Base-by-base conservation (phyloP, 1,139 yeast genomes). In the Pneumocystis jirovecii region DNA sequence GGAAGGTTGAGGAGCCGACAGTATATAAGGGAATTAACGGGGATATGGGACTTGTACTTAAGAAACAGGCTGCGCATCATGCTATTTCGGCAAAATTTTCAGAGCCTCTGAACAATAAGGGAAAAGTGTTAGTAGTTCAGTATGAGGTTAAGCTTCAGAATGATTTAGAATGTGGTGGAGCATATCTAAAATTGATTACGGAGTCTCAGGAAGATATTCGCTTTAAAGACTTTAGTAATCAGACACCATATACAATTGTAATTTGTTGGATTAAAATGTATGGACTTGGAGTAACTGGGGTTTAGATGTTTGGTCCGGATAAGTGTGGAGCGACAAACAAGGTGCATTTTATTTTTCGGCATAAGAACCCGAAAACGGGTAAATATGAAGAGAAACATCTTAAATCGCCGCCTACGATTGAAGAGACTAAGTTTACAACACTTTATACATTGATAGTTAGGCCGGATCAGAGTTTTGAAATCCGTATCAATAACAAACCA, bases 261-360 rank as follows among this genome's bases (percentile, higher is more conserved):
- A 50, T 50, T 25, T 25, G 12, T 25, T 25, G 2, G 1, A 12
- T 12, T 25, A 25, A 12, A 50, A 19, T 21, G n/a, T 12, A 25
- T 8, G 10, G 10, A 8, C 10, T 40, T 17, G n/a, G 6, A 40
- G 4, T 50, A 50, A 50, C 25, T n/a, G 12, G 1, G 57, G 15
- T 50, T 50, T 50, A 50, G 57, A 87, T 90, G 95, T 91, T 91
- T 79, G 97, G 97, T 35, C 97, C 97, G 50, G 97, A 91, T 76
- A 82, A 81, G 74, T 91, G 97, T 77, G 96, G 96, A 2, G 75
- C 84, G 64, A 82, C 85, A 63, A 87, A 89, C 77, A 85, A 85
- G 75, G 85, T 90, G 39, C 95, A 87, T 72, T 83, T 90, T 70
- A 87, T 89, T 65, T 73, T 89, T 66, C 82, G 81, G 66, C 82